Percentiles rank a stretch among this genome's conserved stretches.
phyloP scores from a whole-genome alignment of 805 yeast species.

The Yarrowia hollandica region DNA sequence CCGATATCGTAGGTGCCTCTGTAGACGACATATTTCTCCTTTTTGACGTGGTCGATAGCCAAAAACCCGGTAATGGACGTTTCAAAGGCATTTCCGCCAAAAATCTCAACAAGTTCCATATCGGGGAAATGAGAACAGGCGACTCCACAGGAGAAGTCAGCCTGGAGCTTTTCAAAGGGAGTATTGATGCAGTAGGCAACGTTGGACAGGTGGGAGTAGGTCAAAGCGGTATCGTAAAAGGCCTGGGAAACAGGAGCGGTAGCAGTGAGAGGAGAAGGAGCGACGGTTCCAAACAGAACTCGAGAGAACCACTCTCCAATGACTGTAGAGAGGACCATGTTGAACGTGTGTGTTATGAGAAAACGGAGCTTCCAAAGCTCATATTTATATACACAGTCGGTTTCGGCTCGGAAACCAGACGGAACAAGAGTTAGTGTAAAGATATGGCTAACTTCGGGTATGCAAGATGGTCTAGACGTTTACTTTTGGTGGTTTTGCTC shows the following conservation, averaged over 20 bases:
- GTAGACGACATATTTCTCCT: conserved; percentile 8
- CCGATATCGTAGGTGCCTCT: conserved; percentile 4
- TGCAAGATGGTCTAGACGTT: too few species aligned
- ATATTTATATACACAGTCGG: too few species aligned
- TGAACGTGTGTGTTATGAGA: too few species aligned
- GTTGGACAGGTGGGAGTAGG: background rate
- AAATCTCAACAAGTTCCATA: background rate
- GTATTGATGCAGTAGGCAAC: background rate
- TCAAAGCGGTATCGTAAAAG: background rate
- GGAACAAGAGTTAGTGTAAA: too few species aligned
- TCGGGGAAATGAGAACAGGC: background rate
- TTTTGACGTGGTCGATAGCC: background rate
- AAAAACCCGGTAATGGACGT: conserved; percentile 1
- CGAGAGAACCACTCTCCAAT: background rate
- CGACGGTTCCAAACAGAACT: conserved; percentile 4
- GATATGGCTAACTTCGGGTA: too few species aligned
- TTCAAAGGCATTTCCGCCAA: background rate
- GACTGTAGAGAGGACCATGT: background rate
- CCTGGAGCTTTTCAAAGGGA: background rate
- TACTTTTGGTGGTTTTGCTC: too few species aligned
- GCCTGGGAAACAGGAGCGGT: background rate
- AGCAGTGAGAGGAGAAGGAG: conserved; percentile 1
- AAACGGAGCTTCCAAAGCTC: too few species aligned
- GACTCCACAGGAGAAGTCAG: conserved; percentile 1
- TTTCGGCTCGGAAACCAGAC: too few species aligned